phyloP scores from a whole-genome alignment of 768 basidiomycete genomes.

The Pleurotus pulmonarius region DNA sequence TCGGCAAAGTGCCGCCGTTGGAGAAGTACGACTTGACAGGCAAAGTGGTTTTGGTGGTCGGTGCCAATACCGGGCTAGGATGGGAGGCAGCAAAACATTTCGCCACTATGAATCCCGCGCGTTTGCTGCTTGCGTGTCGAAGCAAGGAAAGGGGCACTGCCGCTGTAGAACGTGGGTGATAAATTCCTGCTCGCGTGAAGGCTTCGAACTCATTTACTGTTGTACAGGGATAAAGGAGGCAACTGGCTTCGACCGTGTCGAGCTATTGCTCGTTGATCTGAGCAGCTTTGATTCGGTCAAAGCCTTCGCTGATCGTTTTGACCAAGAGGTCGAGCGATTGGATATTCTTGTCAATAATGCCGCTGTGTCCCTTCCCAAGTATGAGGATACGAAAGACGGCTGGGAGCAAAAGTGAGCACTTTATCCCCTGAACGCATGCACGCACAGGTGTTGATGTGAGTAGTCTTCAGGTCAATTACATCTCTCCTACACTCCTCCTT shows the following conservation, averaged over 20 bases:
- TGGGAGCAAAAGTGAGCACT: conserved; percentile 40
- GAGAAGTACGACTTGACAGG: conserved; percentile 33
- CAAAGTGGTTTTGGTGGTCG: conserved; percentile 46
- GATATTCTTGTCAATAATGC: conserved; percentile 47
- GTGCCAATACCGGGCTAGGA: conserved; percentile 49
- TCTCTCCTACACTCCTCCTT: conserved; percentile 35
- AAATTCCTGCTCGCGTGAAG: background rate
- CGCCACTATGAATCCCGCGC: conserved; percentile 37
- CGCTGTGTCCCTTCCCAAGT: conserved; percentile 13
- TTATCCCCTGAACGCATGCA: too few relatives aligned
- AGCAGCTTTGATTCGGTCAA: conserved; percentile 35
- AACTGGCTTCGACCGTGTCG: conserved; percentile 29
- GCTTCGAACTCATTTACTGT: background rate
- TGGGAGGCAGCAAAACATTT: conserved; percentile 45
- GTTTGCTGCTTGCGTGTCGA: conserved; percentile 36
- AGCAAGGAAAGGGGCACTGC: conserved; percentile 29
- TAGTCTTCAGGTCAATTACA: conserved; percentile 46
- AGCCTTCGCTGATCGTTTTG: conserved; percentile 31
- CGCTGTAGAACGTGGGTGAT: conserved; percentile 29
- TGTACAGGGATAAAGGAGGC: conserved; percentile 23
- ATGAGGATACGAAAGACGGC: conserved; percentile 31
- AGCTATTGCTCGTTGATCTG: conserved; percentile 39
- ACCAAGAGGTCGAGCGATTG: conserved; percentile 28
- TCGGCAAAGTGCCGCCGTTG: conserved; percentile 22
- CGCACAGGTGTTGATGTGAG: too few relatives aligned